These are phyloP conservation scores for Typha latifolia DNA, from an alignment of 176 grass and related monocot genomes.

Conservation along the genomic window DNA sequence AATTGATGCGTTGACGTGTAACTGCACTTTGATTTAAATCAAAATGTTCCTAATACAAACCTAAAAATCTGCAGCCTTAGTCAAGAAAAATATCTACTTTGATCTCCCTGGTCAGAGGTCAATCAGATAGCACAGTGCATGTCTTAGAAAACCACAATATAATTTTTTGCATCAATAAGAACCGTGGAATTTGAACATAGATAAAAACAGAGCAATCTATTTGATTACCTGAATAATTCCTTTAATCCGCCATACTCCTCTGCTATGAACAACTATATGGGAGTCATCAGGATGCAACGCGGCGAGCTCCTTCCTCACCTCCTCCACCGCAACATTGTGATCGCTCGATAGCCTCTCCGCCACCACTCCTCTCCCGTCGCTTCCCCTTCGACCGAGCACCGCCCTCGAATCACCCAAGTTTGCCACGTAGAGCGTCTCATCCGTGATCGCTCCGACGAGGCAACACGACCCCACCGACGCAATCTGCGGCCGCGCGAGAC, in stretches of 20 bases:
- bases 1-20: too few relatives aligned
- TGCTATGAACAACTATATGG: conserved; percentile 7
- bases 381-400: conserved; percentile 15
- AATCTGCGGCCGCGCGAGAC: conserved; percentile 5
- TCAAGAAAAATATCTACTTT: too few relatives aligned
- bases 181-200: not conserved
- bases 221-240: conserved; percentile 30
- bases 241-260: conserved; percentile 23
- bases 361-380: not conserved
- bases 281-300: conserved; percentile 19
- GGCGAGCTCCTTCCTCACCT: conserved; percentile 17
- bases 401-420: conserved; percentile 41
- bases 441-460: conserved; percentile 25
- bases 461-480: conserved; percentile 30
- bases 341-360: conserved; percentile 23
- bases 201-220: not conserved
- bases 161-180: not conserved
- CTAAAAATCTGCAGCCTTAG: too few relatives aligned
- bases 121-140: too few relatives aligned
- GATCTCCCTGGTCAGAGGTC: too few relatives aligned
- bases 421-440: conserved; percentile 30
- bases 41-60: too few relatives aligned
- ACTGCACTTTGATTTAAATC: too few relatives aligned
- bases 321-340: conserved; percentile 16
- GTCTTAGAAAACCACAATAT: too few relatives aligned